phyloP scores from a whole-genome alignment of 2,329 filamentous ascomycete species.

The Apiospora hydei region DNA sequence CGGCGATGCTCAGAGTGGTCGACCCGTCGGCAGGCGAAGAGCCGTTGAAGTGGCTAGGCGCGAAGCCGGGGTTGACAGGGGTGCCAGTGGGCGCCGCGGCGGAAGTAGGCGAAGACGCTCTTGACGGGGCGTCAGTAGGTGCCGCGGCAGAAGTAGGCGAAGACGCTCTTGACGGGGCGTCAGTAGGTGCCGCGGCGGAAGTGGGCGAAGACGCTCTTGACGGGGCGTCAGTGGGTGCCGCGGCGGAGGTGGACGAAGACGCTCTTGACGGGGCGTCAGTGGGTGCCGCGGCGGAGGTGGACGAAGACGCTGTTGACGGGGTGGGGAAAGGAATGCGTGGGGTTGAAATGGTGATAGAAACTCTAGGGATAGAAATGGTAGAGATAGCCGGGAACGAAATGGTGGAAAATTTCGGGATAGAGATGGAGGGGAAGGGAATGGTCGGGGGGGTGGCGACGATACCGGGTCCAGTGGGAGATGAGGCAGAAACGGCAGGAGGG shows the following conservation, averaged over 20 bases:
- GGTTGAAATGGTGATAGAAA: no score
- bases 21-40: neutral
- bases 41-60: slow-evolving; percentile 18
- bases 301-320: neutral
- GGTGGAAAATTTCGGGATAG: neutral
- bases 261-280: neutral
- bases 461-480: neutral
- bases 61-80: slow-evolving; percentile 7
- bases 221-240: neutral
- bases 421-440: neutral
- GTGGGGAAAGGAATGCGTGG: neutral
- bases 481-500: neutral
- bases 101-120: neutral
- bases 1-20: neutral
- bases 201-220: neutral
- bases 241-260: neutral
- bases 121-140: neutral
- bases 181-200: neutral
- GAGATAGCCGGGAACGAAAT: neutral
- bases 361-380: no score
- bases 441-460: neutral
- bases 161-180: neutral
- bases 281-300: neutral
- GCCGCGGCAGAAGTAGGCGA: neutral
- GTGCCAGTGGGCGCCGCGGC: neutral